Evolutionary conservation across 495 filamentous ascomycete species (phyloP).

Genomic region (Daldinia concentrica): DNA sequence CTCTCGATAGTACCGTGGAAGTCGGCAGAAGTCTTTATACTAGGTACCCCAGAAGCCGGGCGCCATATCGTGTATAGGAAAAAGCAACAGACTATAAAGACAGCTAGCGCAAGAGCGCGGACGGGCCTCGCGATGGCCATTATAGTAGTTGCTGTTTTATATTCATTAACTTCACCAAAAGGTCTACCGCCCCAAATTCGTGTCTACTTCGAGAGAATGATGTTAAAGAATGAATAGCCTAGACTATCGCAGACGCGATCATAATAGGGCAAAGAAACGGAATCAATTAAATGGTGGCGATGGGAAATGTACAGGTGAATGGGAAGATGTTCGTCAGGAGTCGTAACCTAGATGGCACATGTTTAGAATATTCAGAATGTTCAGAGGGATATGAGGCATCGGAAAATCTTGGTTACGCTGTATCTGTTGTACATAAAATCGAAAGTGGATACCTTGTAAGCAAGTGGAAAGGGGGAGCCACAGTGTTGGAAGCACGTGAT

Average conservation of each 20-base stretch:
- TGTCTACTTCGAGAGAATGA: constrained; percentile 7
- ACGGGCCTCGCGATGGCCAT: constrained; percentile 89
- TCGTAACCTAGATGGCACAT: constrained; percentile 7
- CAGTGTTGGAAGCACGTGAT: constrained; percentile 18
- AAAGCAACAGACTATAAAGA: constrained; percentile 75
- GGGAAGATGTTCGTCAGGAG: constrained; percentile 6
- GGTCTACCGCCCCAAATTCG: not conserved
- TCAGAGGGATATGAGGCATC: constrained; percentile 1
- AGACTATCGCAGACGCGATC: not conserved
- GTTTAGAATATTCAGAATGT: not conserved
- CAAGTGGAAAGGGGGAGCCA: constrained; percentile 10
- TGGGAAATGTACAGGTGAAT: constrained; percentile 38
- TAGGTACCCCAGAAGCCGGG: constrained; percentile 50
- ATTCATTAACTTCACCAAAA: constrained; percentile 40
- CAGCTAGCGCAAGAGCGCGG: constrained; percentile 76
- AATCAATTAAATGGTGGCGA: constrained; percentile 1
- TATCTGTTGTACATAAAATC: constrained; percentile 7
- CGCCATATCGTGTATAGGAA: constrained; percentile 76
- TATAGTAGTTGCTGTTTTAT: constrained; percentile 38
- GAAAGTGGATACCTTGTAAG: not conserved
- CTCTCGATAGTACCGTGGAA: constrained; percentile 64
- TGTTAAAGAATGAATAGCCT: not conserved
- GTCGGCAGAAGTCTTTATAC: constrained; percentile 47
- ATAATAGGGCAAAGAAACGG: constrained; percentile 6
- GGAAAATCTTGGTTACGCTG: constrained; percentile 9